These are phyloP conservation scores for Selaginella tamariscina DNA, from an alignment of 75 land plant species.

Conservation along the genomic window DNA sequence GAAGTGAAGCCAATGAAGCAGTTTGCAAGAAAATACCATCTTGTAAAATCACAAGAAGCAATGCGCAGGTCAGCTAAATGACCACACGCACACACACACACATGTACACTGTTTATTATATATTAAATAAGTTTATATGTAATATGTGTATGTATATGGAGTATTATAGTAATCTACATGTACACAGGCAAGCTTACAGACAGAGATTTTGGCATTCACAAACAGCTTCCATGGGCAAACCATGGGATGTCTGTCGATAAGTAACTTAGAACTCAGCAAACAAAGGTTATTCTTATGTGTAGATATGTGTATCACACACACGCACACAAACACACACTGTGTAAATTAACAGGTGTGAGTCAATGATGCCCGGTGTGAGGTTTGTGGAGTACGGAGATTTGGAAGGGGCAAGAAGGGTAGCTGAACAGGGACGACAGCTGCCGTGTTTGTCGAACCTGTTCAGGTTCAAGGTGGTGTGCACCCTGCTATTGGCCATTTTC, in stretches of 20 bases:
- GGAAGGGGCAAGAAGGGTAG: constrained; percentile 33
- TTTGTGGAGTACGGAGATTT: constrained; percentile 71
- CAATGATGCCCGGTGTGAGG: constrained; percentile 76
- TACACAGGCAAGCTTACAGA: constrained; percentile 29
- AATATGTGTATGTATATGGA: too few relatives aligned
- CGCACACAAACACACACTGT: too few relatives aligned
- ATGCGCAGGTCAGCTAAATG: too few relatives aligned
- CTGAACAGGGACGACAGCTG: constrained; percentile 54
- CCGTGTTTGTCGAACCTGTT: constrained; percentile 87
- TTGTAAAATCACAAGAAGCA: too few relatives aligned
- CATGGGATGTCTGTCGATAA: constrained; percentile 81
- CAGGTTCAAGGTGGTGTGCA: constrained; percentile 92
- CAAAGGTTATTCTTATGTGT: constrained; percentile 76
- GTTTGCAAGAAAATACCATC: constrained; percentile 81
- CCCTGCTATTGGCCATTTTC: constrained; percentile 57
- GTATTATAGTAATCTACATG: too few relatives aligned
- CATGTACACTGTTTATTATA: too few relatives aligned
- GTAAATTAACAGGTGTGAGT: too few relatives aligned
- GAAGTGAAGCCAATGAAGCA: constrained; percentile 97
- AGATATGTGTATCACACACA: constrained; percentile 68
- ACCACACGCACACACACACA: too few relatives aligned
- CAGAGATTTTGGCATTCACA: constrained; percentile 55
- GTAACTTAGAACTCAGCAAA: too few relatives aligned
- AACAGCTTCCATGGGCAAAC: constrained; percentile 88
- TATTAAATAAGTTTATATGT: too few relatives aligned